These are phyloP conservation scores for Bonia amplexicaulis DNA, from an alignment of 176 grass and related monocot species.

Conservation along the genomic window DNA sequence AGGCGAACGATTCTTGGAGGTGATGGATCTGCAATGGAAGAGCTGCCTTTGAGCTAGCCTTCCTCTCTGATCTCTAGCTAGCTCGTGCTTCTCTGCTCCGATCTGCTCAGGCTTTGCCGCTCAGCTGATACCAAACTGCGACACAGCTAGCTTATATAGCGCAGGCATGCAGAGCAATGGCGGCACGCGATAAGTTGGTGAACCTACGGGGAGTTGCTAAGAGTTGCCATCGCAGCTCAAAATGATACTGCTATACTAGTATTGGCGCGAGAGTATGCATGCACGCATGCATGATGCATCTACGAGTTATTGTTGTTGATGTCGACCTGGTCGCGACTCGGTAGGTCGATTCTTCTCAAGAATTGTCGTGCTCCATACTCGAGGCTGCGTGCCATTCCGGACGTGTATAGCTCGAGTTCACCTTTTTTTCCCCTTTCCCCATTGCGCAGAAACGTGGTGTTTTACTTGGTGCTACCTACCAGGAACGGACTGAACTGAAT, in stretches of 20 bases:
- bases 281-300: too few species aligned
- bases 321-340: not conserved
- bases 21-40: too few species aligned
- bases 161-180: not conserved
- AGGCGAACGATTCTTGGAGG: too few species aligned
- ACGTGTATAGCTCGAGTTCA: not conserved
- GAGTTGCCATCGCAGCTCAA: conserved; percentile 5
- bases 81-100: not conserved
- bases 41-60: too few species aligned
- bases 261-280: not conserved
- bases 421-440: not conserved
- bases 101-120: not conserved
- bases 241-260: not conserved
- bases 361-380: not conserved
- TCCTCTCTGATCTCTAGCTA: not conserved
- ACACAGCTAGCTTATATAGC: conserved; percentile 22
- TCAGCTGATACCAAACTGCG: not conserved
- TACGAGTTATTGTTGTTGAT: not conserved
- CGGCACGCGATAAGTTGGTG: not conserved
- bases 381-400: not conserved
- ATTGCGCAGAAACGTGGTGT: not conserved
- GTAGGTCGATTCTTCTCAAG: not conserved
- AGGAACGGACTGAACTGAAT: not conserved
- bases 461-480: too few species aligned
- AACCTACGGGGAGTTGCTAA: not conserved